Conservation (phyloP, 192 early-diverging fungal genomes). For the Chytriomyces sp. region DNA sequence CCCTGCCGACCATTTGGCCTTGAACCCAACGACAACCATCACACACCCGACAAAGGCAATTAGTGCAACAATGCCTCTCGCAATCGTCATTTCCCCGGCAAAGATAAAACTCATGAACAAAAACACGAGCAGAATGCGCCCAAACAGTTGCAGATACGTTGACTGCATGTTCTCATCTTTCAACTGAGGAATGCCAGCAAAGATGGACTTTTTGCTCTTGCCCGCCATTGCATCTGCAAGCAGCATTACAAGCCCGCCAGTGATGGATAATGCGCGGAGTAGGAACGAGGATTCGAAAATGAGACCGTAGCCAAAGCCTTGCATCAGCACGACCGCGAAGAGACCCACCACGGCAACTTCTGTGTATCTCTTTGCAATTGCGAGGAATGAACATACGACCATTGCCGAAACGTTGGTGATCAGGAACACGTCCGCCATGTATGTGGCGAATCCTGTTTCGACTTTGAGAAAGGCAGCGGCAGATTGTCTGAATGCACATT, state of each 20-base stretch:
- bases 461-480: neutral
- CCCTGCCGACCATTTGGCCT: slow-evolving; percentile 95
- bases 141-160: slow-evolving; percentile 90
- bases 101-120: slow-evolving; percentile 90
- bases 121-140: slow-evolving; percentile 89
- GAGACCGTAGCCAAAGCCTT: slow-evolving; percentile 89
- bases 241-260: slow-evolving; percentile 93
- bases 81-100: slow-evolving; percentile 78
- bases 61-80: slow-evolving; percentile 73
- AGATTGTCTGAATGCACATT: neutral
- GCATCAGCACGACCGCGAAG: slow-evolving; percentile 79
- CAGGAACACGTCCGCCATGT: slow-evolving; percentile 86
- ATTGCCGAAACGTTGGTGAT: slow-evolving; percentile 80
- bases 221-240: slow-evolving; percentile 79
- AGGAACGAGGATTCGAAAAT: slow-evolving; percentile 90
- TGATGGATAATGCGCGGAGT: slow-evolving; percentile 89
- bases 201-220: slow-evolving; percentile 51
- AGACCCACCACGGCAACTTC: slow-evolving; percentile 84
- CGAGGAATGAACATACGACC: slow-evolving; percentile 81
- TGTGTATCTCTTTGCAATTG: slow-evolving; percentile 81
- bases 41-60: slow-evolving; percentile 86
- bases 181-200: slow-evolving; percentile 81
- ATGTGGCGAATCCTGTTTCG: slow-evolving; percentile 70
- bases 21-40: slow-evolving; percentile 97
- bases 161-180: slow-evolving; percentile 78